These are phyloP conservation scores for Umbilicus rupestris DNA, from an alignment of 164 flowering plant genomes.

Conservation along the genomic window DNA sequence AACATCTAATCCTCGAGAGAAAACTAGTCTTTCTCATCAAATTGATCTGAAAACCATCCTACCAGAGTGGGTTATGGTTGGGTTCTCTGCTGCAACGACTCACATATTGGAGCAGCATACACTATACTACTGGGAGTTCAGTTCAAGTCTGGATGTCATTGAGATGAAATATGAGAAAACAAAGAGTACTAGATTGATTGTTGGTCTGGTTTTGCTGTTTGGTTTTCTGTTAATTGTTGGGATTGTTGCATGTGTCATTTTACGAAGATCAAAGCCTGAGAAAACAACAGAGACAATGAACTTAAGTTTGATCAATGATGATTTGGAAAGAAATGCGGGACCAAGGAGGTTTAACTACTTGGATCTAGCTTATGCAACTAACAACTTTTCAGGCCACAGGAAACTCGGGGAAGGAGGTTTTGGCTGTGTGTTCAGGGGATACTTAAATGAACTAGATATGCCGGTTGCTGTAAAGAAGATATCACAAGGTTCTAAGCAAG, in stretches of 20 bases:
- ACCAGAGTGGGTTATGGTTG: constrained; percentile 31
- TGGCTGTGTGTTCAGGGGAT: constrained; percentile 34
- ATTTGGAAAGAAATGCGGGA: too few relatives aligned
- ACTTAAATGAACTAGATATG: constrained; percentile 11
- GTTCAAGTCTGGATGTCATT: not conserved
- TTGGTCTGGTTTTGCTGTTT: not conserved
- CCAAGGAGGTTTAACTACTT: too few relatives aligned
- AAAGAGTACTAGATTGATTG: not conserved
- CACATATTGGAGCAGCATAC: constrained; percentile 14
- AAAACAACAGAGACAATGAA: too few relatives aligned
- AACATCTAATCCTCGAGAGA: constrained; percentile 8
- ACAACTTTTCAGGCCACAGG: constrained; percentile 19
- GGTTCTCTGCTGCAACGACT: constrained; percentile 27
- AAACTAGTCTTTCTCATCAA: constrained; percentile 22
- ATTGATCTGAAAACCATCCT: constrained; percentile 25
- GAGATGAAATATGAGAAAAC: not conserved
- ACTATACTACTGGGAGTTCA: not conserved
- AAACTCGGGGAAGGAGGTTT: constrained; percentile 28
- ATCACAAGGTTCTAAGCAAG: constrained; percentile 32
- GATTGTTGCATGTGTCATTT: too few relatives aligned
- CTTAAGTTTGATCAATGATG: too few relatives aligned
- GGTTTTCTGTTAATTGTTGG: too few relatives aligned
- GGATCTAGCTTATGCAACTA: too few relatives aligned
- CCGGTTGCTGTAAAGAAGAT: constrained; percentile 30
- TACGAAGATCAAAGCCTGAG: too few relatives aligned